Percentiles rank a stretch among this genome's conserved stretches.
phyloP scores from a whole-genome alignment of 2,329 filamentous ascomycete species.

The Chaetomium sp. region DNA sequence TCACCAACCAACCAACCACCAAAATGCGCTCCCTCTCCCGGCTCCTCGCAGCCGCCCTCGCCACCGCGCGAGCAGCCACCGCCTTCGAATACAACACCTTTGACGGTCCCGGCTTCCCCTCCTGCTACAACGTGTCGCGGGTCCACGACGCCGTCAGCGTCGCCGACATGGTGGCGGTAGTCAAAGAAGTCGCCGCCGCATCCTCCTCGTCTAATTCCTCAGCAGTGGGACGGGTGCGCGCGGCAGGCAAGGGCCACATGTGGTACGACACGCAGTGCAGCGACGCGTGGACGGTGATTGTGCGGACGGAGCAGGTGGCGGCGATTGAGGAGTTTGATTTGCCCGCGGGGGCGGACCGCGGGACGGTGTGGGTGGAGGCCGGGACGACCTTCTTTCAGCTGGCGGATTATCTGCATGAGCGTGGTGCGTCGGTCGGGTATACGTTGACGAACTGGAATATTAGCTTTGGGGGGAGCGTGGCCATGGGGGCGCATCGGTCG shows the following conservation, averaged over 20 bases:
- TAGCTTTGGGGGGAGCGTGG: slow-evolving; percentile 52
- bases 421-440: slow-evolving; percentile 51
- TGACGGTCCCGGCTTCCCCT: slow-evolving; percentile 51
- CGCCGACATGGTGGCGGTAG: slow-evolving; percentile 45
- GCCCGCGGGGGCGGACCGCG: slow-evolving; percentile 40
- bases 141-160: slow-evolving; percentile 50
- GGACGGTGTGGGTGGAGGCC: slow-evolving; percentile 52
- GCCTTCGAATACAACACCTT: slow-evolving; percentile 50
- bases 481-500: slow-evolving; percentile 55
- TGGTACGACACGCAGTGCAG: slow-evolving; percentile 59
- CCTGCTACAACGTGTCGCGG: slow-evolving; percentile 50
- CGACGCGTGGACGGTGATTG: slow-evolving; percentile 51
- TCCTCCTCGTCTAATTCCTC: not conserved
- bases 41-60: not conserved
- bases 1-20: not conserved
- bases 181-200: slow-evolving; percentile 44
- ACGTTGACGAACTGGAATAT: slow-evolving; percentile 59
- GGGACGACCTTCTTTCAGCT: slow-evolving; percentile 57
- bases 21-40: not conserved
- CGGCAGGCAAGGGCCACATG: slow-evolving; percentile 54
- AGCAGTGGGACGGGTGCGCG: slow-evolving; percentile 46
- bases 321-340: slow-evolving; percentile 56
- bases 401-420: slow-evolving; percentile 52
- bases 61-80: slow-evolving; percentile 15
- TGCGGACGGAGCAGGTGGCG: slow-evolving; percentile 61